Evolutionary conservation across 768 basidiomycete genomes (phyloP), one percentile per base, ranked within the genome.

Genomic region (Boletus edulis): DNA sequence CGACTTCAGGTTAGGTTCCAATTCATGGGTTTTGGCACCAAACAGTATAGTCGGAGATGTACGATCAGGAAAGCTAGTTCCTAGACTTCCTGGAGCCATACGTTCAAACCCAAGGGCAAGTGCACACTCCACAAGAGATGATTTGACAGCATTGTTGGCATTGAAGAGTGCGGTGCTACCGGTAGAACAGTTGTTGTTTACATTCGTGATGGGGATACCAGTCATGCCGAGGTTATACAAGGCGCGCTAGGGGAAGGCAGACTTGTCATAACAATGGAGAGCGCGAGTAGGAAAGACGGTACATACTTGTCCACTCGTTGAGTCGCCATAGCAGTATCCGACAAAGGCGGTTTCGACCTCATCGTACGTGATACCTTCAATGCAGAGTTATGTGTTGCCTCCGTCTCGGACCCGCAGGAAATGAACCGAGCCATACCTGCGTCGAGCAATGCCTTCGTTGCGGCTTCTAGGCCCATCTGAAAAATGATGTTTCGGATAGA

Each of bases 151-250:
- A 22, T 79, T 83, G 59, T 86, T 87, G 8, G 87, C 89, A 44
- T 87, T 81, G 68, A 81, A 89, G 20, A 94, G 76, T 6, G 92
- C 90, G 0, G 87, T 79, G 47, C 86, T 87, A 5, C 90, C 91
- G 0, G 91, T 91, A 4, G 90, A 86, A 63, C 91, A 92, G 69
- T 90, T 90, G 72, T 93, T 93, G 75, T 91, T 92, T 41, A 93
- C 88, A 62, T 93, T 94, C 47, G 86, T 79, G 63, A 94, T 85
- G 0, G 91, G 91, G 54, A 94, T 92, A 34, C 83, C 78, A 1
- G 91, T 93, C 68, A 93, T 78, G 18, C 91, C 91, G 40, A 93
- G 83, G 66, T 84, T 86, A 72, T 93, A 94, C 18, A 94, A 75
- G 8, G 89, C 83, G 15, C 90, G 79, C 84, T 93, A 64, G 2